Conservation (phyloP, 495 filamentous ascomycete species). For the Hypomontagnella submonticulosa region DNA sequence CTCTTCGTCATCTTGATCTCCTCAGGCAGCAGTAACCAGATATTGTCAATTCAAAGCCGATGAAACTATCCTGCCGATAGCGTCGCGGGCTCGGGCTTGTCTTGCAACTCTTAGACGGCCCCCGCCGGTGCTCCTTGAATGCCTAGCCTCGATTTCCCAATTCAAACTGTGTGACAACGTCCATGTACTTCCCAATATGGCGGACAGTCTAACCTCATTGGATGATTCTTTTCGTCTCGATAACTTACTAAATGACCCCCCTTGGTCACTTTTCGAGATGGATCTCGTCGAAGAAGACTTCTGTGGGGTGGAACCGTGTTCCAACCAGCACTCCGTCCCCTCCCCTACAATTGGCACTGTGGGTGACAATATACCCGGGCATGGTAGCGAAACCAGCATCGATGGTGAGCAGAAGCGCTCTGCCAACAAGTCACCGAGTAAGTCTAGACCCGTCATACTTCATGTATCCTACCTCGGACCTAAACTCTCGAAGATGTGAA, state of each 20-base stretch:
- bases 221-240: slow-evolving; percentile 13
- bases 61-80: not conserved
- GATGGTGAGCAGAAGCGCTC: slow-evolving; percentile 10
- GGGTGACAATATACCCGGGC: not conserved
- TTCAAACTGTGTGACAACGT: not conserved
- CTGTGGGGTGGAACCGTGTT: not conserved
- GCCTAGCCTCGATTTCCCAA: slow-evolving; percentile 10
- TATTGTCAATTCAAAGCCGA: slow-evolving; percentile 6
- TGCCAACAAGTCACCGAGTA: slow-evolving; percentile 23
- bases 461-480: slow-evolving; percentile 10
- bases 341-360: slow-evolving; percentile 2
- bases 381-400: not conserved
- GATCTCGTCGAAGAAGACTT: slow-evolving; percentile 27
- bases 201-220: slow-evolving; percentile 12
- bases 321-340: slow-evolving; percentile 12
- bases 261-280: slow-evolving; percentile 34
- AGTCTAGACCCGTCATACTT: slow-evolving; percentile 25
- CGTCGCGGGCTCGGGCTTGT: not conserved
- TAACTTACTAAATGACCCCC: slow-evolving; percentile 10
- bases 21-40: not conserved
- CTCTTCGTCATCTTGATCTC: slow-evolving; percentile 22
- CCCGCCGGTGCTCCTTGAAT: not conserved
- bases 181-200: slow-evolving; percentile 23
- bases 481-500: slow-evolving; percentile 34
- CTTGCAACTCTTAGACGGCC: slow-evolving; percentile 15